Percentiles rank a stretch among this genome's conserved stretches.
These are phyloP conservation scores for Brassica incana DNA, from an alignment of 345 rosid species.

Conservation along the genomic window DNA sequence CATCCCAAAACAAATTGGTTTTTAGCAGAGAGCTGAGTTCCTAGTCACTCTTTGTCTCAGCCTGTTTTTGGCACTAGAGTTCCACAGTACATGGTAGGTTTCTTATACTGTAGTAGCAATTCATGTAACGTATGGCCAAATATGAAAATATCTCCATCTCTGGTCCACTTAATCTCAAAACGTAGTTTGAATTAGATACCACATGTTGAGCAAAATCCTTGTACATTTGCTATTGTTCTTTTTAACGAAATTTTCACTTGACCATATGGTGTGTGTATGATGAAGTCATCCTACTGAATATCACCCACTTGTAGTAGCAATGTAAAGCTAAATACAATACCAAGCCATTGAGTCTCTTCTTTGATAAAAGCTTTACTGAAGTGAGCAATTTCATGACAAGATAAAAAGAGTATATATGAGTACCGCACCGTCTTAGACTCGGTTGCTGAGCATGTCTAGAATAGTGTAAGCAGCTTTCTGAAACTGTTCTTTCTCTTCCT, in stretches of 20 bases:
- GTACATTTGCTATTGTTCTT: neutral
- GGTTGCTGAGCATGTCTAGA: slow-evolving; percentile 59
- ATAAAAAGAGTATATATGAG: neutral
- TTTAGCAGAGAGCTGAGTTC: slow-evolving; percentile 53
- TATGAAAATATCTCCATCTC: neutral
- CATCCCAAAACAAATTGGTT: slow-evolving; percentile 26
- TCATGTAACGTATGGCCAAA: neutral
- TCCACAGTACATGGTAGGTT: neutral
- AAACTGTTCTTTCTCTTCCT: slow-evolving; percentile 68
- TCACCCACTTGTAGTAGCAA: neutral
- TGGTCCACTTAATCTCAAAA: neutral
- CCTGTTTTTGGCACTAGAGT: slow-evolving; percentile 28
- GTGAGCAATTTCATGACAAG: neutral
- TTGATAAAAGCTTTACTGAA: too few species aligned
- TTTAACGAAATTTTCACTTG: neutral
- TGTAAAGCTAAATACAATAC: neutral
- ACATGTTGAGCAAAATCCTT: neutral
- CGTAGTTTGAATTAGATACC: neutral
- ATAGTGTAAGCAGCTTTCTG: slow-evolving; percentile 86
- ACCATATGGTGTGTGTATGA: neutral
- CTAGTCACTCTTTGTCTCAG: slow-evolving; percentile 39
- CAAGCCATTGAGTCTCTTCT: neutral
- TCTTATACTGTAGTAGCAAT: neutral
- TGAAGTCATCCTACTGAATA: neutral
- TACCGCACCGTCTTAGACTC: slow-evolving; percentile 16